Conservation (phyloP, 2,329 filamentous ascomycete genomes). For the Sarocladium oryzae region DNA sequence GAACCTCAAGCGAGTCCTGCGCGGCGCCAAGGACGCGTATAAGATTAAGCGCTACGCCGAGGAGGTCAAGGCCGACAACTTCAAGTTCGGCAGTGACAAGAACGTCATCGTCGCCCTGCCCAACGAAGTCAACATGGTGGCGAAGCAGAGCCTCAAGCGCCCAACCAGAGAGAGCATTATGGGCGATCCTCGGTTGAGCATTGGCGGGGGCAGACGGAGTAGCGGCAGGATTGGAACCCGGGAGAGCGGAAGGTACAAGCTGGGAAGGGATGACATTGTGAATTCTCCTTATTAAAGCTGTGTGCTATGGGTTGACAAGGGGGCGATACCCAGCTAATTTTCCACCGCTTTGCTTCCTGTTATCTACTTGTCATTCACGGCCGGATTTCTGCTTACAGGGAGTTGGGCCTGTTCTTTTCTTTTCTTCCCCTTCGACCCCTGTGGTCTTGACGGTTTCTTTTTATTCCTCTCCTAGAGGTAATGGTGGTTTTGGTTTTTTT, state of each 20-base stretch:
- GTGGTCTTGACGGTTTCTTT: no score
- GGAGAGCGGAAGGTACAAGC: constrained; percentile 59
- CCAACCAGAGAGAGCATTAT: constrained; percentile 93
- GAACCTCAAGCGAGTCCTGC: constrained; percentile 85
- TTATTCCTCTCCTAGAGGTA: no score
- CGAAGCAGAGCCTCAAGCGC: constrained; percentile 74
- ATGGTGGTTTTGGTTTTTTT: no score
- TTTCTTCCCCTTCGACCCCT: constrained; percentile 10
- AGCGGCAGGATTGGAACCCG: constrained; percentile 45
- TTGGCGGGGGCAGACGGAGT: constrained; percentile 42
- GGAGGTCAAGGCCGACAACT: constrained; percentile 96
- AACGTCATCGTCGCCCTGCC: constrained; percentile 96
- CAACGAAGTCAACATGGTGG: constrained; percentile 98
- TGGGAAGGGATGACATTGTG: constrained; percentile 78
- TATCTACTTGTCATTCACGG: neutral
- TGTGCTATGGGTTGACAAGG: neutral
- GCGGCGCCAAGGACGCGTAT: constrained; percentile 79
- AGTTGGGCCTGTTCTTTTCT: neutral
- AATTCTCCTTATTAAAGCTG: constrained; percentile 53
- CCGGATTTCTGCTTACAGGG: neutral
- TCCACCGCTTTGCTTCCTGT: no score
- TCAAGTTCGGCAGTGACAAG: constrained; percentile 95
- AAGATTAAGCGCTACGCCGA: constrained; percentile 95
- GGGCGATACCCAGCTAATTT: constrained; percentile 1
- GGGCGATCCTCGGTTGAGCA: constrained; percentile 43